Conservation (phyloP, 345 rosid genomes). For the Lepidium aucheri region DNA sequence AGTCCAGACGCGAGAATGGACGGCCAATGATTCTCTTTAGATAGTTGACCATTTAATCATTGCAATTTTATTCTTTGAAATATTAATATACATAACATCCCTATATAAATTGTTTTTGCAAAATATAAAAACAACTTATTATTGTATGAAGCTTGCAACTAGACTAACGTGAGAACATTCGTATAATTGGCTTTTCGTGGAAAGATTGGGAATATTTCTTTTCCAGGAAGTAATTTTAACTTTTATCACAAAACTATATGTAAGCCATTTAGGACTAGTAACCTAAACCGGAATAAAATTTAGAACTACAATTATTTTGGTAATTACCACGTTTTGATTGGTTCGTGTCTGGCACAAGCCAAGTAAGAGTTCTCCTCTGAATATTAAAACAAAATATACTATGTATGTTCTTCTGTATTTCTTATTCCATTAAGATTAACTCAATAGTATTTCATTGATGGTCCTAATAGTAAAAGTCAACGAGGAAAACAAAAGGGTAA, state of each 20-base stretch:
- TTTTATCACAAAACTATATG: not conserved
- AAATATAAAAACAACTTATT: not conserved
- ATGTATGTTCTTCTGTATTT: too few relatives aligned
- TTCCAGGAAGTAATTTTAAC: not conserved
- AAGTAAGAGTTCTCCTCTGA: not conserved
- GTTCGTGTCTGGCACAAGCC: not conserved
- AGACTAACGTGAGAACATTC: slow-evolving; percentile 23
- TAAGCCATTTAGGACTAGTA: too few relatives aligned
- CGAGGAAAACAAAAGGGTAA: not conserved
- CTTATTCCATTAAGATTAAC: too few relatives aligned
- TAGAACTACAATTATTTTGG: not conserved
- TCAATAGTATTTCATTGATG: not conserved
- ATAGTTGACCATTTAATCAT: not conserved
- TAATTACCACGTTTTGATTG: not conserved
- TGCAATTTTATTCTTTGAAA: not conserved
- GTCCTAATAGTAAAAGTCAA: slow-evolving; percentile 12
- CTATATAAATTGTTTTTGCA: not conserved
- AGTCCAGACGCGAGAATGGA: not conserved
- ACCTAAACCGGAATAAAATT: not conserved
- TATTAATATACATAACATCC: not conserved
- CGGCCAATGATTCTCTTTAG: not conserved
- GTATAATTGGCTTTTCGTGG: slow-evolving; percentile 15
- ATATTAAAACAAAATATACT: not conserved
- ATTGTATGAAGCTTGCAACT: not conserved
- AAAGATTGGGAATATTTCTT: slow-evolving; percentile 10